phyloP scores from a whole-genome alignment of 139 green algal genomes.

The Astrephomene gubernaculifera region DNA sequence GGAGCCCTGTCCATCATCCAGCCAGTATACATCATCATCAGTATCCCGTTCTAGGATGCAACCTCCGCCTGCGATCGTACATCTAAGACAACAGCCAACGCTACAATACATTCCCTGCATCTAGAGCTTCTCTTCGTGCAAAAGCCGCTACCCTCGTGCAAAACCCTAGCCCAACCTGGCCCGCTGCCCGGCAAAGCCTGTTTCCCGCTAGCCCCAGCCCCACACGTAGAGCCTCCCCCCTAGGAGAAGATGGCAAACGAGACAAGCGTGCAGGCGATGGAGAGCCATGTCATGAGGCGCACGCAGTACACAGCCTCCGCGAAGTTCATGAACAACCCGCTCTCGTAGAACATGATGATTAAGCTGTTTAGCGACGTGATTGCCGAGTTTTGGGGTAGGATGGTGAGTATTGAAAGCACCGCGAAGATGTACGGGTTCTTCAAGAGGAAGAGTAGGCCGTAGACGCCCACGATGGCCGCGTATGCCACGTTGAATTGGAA shows the following conservation, averaged over 20 bases:
- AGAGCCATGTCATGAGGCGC: constrained; percentile 70
- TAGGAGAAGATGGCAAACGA: constrained; percentile 59
- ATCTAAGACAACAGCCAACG: no score
- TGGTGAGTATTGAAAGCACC: constrained; percentile 59
- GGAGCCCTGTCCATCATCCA: no score
- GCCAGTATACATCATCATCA: no score
- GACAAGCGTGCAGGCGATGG: constrained; percentile 60
- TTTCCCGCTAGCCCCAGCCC: neutral
- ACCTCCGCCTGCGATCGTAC: no score
- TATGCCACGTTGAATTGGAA: constrained; percentile 55
- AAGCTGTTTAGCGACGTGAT: constrained; percentile 74
- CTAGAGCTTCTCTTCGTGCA: no score
- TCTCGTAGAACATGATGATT: constrained; percentile 74
- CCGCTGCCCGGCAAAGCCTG: no score
- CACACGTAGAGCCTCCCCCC: neutral
- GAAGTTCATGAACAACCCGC: constrained; percentile 74
- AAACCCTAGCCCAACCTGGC: neutral
- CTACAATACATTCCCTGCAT: no score
- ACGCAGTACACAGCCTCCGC: constrained; percentile 75
- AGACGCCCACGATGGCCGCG: constrained; percentile 44
- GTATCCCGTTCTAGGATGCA: no score
- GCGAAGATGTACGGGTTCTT: constrained; percentile 76
- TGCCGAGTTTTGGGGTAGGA: constrained; percentile 75
- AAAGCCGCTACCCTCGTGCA: neutral
- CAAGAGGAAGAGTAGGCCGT: constrained; percentile 57